Evolutionary conservation across 768 basidiomycete genomes (phyloP), one percentile per base, ranked within the genome.

Genomic region (Coprinopsis strossmayeri): DNA sequence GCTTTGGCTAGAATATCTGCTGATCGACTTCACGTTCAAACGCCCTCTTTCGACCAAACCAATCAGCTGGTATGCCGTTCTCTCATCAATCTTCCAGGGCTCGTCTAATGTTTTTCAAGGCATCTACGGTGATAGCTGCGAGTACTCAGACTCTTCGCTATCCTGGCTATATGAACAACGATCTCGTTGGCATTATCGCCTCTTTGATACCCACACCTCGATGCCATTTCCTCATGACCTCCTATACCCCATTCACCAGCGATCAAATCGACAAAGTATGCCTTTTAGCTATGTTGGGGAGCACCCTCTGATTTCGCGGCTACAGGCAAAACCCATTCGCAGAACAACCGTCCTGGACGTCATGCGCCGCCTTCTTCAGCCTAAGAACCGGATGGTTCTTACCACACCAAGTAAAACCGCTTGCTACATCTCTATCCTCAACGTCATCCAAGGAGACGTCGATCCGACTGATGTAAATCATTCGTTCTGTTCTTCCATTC

Each of bases 81-180:
- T 5, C 2, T 26, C 21, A 18, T 4, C 20, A 18, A 12, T 15
- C 45, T 25, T 37, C 48, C 25, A 26, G 46, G 24, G 10, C 27
- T 7, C 12, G 13, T 27, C 41, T 5, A 34, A 15, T 49, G 37
- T 45, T 42, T 26, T 27, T 49, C 27, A 47, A 97, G 94, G 89
- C 92, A 1, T 86, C 96, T 2, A 98, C 96, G 0, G 95, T 98
- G 34, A 97, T 99, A 81, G 88, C 95, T 9, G 95, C 94, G 10
- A 94, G 91, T 53, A 99, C 95, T 0, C 91, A 94, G 59, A 98
- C 95, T 12, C 78, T 99, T 21, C 81, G 95, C 58, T 99, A 96
- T 68, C 95, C 95, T 0, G 91, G 92, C 43, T 97, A 97, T 67
- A 98, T 97, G 94, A 97, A 98, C 73, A 99, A 97, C 58, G 95